These are phyloP conservation scores for Madurella mycetomatis DNA, from an alignment of 2,329 filamentous ascomycete genomes.

Conservation along the genomic window DNA sequence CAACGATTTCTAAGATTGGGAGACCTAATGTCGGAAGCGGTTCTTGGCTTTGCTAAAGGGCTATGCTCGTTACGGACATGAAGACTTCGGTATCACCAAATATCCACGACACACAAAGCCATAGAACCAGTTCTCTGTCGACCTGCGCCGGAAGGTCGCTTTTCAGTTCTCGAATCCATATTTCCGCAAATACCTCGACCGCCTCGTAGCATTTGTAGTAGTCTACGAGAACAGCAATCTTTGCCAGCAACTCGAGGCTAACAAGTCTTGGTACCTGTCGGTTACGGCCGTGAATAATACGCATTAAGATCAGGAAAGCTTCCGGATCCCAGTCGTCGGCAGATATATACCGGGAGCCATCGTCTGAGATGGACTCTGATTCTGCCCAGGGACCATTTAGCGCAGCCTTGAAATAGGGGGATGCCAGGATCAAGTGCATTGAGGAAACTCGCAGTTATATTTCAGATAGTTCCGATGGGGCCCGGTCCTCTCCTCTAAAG, in stretches of 20 bases:
- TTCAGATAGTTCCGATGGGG: neutral
- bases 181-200: neutral
- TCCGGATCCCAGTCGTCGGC: neutral
- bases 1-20: conserved; percentile 5
- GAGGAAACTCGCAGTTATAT: neutral
- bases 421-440: neutral
- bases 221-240: conserved; percentile 4
- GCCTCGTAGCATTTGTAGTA: conserved; percentile 4
- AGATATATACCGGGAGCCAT: neutral
- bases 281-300: conserved; percentile 1
- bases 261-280: neutral
- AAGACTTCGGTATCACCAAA: neutral
- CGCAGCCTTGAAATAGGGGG: neutral
- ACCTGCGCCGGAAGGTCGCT: neutral
- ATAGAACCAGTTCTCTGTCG: neutral
- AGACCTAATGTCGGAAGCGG: conserved; percentile 5
- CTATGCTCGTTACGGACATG: conserved; percentile 1
- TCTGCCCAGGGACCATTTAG: neutral
- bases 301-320: neutral
- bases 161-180: neutral
- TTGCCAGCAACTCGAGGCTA: conserved; percentile 5
- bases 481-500: neutral
- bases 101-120: conserved; percentile 2
- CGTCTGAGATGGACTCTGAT: neutral
- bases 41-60: conserved; percentile 1